A percentile compares a stretch with the other conserved stretches of the same genome.
These are phyloP conservation scores for Metschnikowia corniflorae DNA, from an alignment of 805 yeast genomes.

Conservation along the genomic window DNA sequence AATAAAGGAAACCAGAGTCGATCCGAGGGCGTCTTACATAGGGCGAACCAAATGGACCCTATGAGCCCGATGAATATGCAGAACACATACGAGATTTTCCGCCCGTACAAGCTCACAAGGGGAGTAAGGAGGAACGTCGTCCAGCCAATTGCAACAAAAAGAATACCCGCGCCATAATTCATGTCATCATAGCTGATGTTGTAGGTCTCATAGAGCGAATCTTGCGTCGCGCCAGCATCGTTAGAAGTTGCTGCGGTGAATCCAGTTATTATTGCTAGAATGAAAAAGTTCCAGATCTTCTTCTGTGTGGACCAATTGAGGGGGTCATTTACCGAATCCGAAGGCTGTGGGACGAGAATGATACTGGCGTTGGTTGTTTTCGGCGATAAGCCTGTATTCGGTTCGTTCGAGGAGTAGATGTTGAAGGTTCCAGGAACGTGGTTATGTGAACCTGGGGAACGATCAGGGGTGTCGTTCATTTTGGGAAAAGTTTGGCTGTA, in stretches of 20 bases:
- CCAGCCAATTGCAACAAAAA: slow-evolving; percentile 67
- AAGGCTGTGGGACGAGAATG: slow-evolving; percentile 46
- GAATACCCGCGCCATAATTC: slow-evolving; percentile 80
- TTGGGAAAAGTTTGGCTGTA: too few relatives aligned
- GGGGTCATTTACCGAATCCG: slow-evolving; percentile 49
- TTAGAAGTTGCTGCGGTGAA: slow-evolving; percentile 73
- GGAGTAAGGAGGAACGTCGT: slow-evolving; percentile 65
- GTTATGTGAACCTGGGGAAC: too few relatives aligned
- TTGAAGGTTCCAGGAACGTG: slow-evolving; percentile 20
- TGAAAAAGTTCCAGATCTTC: slow-evolving; percentile 37
- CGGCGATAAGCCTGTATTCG: slow-evolving; percentile 8
- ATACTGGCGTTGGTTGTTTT: slow-evolving; percentile 26
- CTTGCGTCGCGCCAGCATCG: slow-evolving; percentile 71
- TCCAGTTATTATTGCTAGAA: slow-evolving; percentile 54
- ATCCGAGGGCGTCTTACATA: slow-evolving; percentile 49
- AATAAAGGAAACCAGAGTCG: slow-evolving; percentile 76
- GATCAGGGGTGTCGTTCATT: too few relatives aligned
- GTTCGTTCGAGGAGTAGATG: slow-evolving; percentile 15
- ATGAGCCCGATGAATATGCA: slow-evolving; percentile 57
- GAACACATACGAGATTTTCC: slow-evolving; percentile 59
- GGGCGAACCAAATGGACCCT: slow-evolving; percentile 73
- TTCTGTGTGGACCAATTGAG: slow-evolving; percentile 39
- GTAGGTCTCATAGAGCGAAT: slow-evolving; percentile 56
- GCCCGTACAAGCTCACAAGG: slow-evolving; percentile 63
- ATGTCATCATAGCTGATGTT: slow-evolving; percentile 63